Percentiles rank a stretch among this genome's conserved stretches.
Evolutionary conservation across 2,329 filamentous ascomycete species (phyloP).

Genomic region (Diaporthe vaccinii): DNA sequence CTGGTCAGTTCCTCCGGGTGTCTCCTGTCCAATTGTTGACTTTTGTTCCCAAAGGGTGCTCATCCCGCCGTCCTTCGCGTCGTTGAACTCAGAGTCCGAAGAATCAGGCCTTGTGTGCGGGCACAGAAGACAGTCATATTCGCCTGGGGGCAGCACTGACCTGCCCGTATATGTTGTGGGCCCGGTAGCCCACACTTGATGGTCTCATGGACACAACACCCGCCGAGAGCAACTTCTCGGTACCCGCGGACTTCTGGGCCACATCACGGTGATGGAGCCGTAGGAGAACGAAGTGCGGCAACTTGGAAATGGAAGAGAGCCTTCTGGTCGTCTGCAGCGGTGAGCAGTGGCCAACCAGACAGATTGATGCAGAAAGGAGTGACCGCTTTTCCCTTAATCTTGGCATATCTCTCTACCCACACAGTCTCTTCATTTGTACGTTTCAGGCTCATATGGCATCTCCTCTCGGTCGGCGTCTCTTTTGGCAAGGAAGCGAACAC

Average conservation of each 20-base stretch:
- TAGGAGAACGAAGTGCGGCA: neutral
- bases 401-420: constrained; percentile 28
- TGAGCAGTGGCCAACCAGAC: neutral
- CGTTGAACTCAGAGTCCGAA: neutral
- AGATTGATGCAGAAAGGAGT: constrained; percentile 14
- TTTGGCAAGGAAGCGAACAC: constrained; percentile 7
- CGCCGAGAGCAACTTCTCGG: neutral
- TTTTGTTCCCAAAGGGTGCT: constrained; percentile 32
- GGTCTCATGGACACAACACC: neutral
- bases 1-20: neutral
- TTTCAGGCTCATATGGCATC: constrained; percentile 21
- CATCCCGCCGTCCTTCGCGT: constrained; percentile 32
- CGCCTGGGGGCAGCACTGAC: neutral
- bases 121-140: neutral
- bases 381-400: neutral
- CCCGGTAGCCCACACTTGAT: no score
- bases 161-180: neutral
- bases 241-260: neutral
- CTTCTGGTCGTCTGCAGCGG: neutral
- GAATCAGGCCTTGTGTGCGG: neutral
- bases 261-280: neutral
- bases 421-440: neutral
- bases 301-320: neutral
- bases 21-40: constrained; percentile 10
- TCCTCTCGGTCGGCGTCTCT: neutral